These are phyloP conservation scores for Citrullus mucosospermus DNA, from an alignment of 306 rosid species.

Conservation along the genomic window DNA sequence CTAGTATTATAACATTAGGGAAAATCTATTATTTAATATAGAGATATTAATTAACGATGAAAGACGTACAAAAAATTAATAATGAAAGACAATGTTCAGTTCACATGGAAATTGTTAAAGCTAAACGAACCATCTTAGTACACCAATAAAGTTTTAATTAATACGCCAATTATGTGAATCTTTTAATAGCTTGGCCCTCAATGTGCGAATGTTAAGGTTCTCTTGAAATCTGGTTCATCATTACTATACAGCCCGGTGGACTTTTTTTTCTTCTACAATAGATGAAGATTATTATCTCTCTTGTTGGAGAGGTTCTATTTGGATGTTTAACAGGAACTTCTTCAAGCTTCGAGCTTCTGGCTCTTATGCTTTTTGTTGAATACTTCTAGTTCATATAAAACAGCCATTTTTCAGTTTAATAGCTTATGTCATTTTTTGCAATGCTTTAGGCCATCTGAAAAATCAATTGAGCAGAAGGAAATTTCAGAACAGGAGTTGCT, in stretches of 20 bases:
- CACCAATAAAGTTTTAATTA: not conserved
- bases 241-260: not conserved
- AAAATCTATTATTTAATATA: not conserved
- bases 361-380: not conserved
- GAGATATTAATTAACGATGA: not conserved
- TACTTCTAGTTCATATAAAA: not conserved
- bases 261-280: too few relatives aligned
- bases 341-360: not conserved
- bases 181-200: not conserved
- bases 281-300: too few relatives aligned
- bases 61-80: not conserved
- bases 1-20: not conserved
- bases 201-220: not conserved
- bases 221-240: not conserved
- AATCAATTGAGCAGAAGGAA: conserved; percentile 59
- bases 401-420: not conserved
- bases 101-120: not conserved
- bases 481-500: conserved; percentile 62
- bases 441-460: conserved; percentile 43
- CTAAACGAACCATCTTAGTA: not conserved
- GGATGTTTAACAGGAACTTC: not conserved
- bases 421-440: not conserved
- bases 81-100: not conserved
- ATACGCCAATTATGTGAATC: not conserved
- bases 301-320: too few relatives aligned